Evolutionary conservation across 352 stramenopile species (phyloP), one percentile per base, ranked within the genome.

Genomic region (Globisporangium paddicum): DNA sequence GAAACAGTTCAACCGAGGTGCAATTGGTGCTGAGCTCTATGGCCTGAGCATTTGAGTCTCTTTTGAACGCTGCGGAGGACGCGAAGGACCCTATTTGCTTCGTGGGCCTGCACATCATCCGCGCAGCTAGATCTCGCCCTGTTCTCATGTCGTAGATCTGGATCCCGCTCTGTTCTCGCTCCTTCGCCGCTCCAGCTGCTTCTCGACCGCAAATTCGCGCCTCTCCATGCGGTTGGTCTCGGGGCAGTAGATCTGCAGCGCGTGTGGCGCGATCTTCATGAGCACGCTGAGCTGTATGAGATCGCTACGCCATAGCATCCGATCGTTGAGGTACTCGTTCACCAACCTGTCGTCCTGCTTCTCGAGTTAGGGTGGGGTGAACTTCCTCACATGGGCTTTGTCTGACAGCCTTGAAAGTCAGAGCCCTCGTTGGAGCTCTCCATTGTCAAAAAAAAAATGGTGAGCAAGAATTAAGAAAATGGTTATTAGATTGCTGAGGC

Each of bases 61-160:
- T n/a, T n/a, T n/a, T n/a, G n/a, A n/a, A n/a, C n/a, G n/a, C n/a
- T n/a, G n/a, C n/a, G n/a, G n/a, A n/a, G n/a, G n/a, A n/a, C n/a
- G n/a, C n/a, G n/a, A n/a, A n/a, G n/a, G n/a, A n/a, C n/a, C n/a
- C n/a, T n/a, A n/a, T n/a, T n/a, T n/a, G n/a, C n/a, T n/a, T n/a
- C n/a, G n/a, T n/a, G n/a, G n/a, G n/a, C n/a, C n/a, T n/a, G n/a
- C n/a, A n/a, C n/a, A n/a, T n/a, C n/a, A 41, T 8, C 35, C 25
- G 23, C 60, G 54, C 34, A 56, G 34, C 23, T 56, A 52, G 51
- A 65, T 57, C 10, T 65, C 59, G n/a, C n/a, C n/a, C n/a, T n/a
- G n/a, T n/a, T n/a, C n/a, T n/a, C 18, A 65, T 52, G 37, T 57
- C 58, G 44, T 47, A 65, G 32, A 59, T 37, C 10, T 42, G 37